Evolutionary conservation across 495 filamentous ascomycete species (phyloP), one percentile per base, ranked within the genome.

Genomic region (Penicillium silybi): DNA sequence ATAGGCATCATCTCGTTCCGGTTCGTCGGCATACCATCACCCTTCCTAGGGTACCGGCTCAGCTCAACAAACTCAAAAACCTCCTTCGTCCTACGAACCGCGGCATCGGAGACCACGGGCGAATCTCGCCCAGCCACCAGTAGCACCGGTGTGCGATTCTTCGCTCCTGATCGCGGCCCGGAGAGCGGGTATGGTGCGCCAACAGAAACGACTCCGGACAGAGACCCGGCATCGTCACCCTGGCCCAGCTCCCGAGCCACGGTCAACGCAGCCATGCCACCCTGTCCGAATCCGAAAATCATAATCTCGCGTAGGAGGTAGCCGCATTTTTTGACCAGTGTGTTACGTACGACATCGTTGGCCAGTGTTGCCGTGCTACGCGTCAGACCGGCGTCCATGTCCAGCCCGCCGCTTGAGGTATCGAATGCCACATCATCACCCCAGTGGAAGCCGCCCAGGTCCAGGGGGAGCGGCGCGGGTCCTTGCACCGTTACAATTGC

Each of bases 1-100:
- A 97, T 81, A 2, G 93, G 92, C 54, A 89, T 53, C 83, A 93
- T 90, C 78, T 98, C 92, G 18, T 96, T 90, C 46, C 85, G 73
- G 65, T 75, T 89, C 52, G 72, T 69, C 19, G 91, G 88, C 93
- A 97, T 96, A 8, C 79, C 79, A 74, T 97, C 93, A 9, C 86
- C 88, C 11, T 59, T 61, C 65, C 84, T 81, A 52, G 70, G 74
- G 87, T 93, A 98, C 61, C 81, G 80, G 47, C 83, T 82, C 53
- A 91, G 73, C 68, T 88, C 82, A 15, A 92, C 84, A 60, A 80
- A 76, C 58, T 80, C 75, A 71, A 96, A 98, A 32, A 79, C 77
- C 29, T 74, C 72, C 65, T 84, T 84, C 27, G 90, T 64, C 54
- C 77, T 65, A 7, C 79, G 74, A 32, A 90, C 77, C 23, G 80